Evolutionary conservation across 2,329 filamentous ascomycete species (phyloP).

Genomic region (Cladophialophora chaetospira): DNA sequence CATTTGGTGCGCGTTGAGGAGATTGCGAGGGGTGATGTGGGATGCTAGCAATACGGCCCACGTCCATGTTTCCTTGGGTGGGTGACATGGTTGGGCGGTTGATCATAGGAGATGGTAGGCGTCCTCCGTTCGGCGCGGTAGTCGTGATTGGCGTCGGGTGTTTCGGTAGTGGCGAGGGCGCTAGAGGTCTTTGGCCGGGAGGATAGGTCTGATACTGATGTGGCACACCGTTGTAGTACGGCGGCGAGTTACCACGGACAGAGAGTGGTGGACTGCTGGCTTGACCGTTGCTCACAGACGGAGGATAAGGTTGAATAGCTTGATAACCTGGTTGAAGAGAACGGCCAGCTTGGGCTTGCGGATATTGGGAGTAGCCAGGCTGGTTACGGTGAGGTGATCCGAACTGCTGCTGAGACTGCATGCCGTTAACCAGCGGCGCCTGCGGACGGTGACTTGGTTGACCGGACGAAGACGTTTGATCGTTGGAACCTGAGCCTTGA

Average conservation of each 20-base stretch:
- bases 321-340: slow-evolving; percentile 18
- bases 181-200: slow-evolving; percentile 37
- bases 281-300: slow-evolving; percentile 37
- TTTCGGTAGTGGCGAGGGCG: slow-evolving; percentile 37
- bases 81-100: slow-evolving; percentile 52
- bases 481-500: slow-evolving; percentile 25
- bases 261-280: slow-evolving; percentile 30
- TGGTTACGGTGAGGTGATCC: slow-evolving; percentile 6
- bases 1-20: slow-evolving; percentile 17
- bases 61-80: slow-evolving; percentile 52
- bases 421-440: slow-evolving; percentile 15
- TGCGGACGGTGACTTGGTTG: slow-evolving; percentile 5
- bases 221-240: slow-evolving; percentile 27
- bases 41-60: slow-evolving; percentile 49
- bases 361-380: neutral
- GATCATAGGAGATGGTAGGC: slow-evolving; percentile 44
- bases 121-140: slow-evolving; percentile 33
- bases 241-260: slow-evolving; percentile 28
- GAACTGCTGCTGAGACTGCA: slow-evolving; percentile 34
- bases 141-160: slow-evolving; percentile 41
- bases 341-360: slow-evolving; percentile 13
- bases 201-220: slow-evolving; percentile 33
- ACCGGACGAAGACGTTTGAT: slow-evolving; percentile 29
- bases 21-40: slow-evolving; percentile 38
- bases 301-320: slow-evolving; percentile 36